Conservation (phyloP, 1,284 basidiomycete genomes). For the Abortiporus biennis region DNA sequence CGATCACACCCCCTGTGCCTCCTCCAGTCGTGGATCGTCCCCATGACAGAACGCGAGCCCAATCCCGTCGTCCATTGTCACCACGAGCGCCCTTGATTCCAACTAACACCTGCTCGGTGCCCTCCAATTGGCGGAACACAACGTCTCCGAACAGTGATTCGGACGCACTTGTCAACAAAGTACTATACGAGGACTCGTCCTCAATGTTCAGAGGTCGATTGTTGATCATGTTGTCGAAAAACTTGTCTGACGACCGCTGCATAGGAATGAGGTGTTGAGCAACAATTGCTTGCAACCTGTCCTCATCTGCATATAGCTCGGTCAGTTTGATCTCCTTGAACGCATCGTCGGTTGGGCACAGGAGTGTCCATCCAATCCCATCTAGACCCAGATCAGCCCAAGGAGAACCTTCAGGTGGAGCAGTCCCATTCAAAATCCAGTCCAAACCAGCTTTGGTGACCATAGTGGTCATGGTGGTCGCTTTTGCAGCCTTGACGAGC, state of each 20-base stretch:
- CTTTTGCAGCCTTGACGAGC: slow-evolving; percentile 83
- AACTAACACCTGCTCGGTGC: slow-evolving; percentile 25
- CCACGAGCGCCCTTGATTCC: slow-evolving; percentile 89
- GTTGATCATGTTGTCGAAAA: slow-evolving; percentile 42
- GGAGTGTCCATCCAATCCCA: slow-evolving; percentile 69
- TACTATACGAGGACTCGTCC: slow-evolving; percentile 69
- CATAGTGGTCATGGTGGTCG: slow-evolving; percentile 82
- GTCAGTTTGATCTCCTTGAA: slow-evolving; percentile 90
- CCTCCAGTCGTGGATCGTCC: slow-evolving; percentile 74
- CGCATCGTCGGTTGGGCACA: slow-evolving; percentile 89
- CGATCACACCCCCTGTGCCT: slow-evolving; percentile 80
- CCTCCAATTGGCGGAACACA: slow-evolving; percentile 62
- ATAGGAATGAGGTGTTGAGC: slow-evolving; percentile 85
- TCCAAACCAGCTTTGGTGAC: slow-evolving; percentile 80
- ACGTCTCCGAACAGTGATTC: slow-evolving; percentile 73
- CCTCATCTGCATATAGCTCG: slow-evolving; percentile 58
- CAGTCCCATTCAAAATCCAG: slow-evolving; percentile 85
- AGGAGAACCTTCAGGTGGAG: slow-evolving; percentile 58
- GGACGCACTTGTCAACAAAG: slow-evolving; percentile 47
- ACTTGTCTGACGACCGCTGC: slow-evolving; percentile 24
- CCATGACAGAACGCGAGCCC: slow-evolving; percentile 74
- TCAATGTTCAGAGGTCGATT: slow-evolving; percentile 69
- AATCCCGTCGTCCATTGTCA: slow-evolving; percentile 61
- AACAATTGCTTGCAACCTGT: slow-evolving; percentile 64
- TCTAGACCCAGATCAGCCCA: slow-evolving; percentile 48